Evolutionary conservation across 1,139 yeast species (phyloP), one percentile per base, ranked within the genome.

Genomic region (Spencermartinsiella ligniputridi): DNA sequence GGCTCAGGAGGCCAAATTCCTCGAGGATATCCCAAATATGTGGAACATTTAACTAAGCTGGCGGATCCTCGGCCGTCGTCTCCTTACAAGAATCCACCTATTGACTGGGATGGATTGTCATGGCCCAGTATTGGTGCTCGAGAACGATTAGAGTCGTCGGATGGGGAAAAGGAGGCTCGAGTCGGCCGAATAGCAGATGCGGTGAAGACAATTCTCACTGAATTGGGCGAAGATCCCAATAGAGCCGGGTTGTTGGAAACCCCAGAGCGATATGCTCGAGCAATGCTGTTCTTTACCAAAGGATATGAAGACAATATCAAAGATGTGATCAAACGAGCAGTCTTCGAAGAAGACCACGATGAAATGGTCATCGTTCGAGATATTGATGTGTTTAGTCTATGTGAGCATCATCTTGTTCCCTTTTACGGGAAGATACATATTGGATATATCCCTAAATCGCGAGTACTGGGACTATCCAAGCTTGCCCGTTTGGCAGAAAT

Each of bases 291-390:
- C 59, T 89, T 94, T 72, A 92, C 99, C 18, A 87, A 89, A 62
- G 99, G 99, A 9, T 92, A 92, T 64, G 96, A 90, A 67, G 96
- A 90, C 55, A 89, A 89, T 62, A 57, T 69, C 36, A 56, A 57
- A 50, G 96, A 89, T 61, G 97, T 90, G 25, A 84, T 94, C 58
- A 92, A 94, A 60, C 75, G 89, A 49, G 98, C 98, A 0, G 95
- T 94, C 11, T 94, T 94, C 57, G 97, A 92, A 64, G 98, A 92
- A 63, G 96, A 94, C 63, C 98, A 94, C 63, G 97, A 92, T 63
- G 99, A 92, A 64, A 92, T 92, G 97, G 98, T 92, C 39, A 90
- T 92, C 55, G 98, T 92, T 25, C 78, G 92, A 62, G 97, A 94
- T 63, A 92, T 92, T 50, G 96, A 89, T 58, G 79, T 92, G 42